phyloP scores from a whole-genome alignment of 805 yeast species.

The Saccharomycopsis fermentans region DNA sequence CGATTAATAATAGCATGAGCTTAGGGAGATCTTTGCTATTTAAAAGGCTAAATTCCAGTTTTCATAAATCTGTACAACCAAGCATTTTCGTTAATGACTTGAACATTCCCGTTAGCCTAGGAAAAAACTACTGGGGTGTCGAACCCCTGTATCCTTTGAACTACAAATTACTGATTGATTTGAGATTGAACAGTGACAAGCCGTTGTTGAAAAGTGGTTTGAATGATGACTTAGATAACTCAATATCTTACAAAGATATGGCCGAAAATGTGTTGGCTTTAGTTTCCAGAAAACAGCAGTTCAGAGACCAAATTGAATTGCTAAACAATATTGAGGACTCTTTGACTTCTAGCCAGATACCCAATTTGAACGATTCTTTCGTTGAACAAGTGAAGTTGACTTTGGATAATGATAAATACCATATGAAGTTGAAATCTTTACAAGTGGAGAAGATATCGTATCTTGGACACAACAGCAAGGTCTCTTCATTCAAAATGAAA shows the following conservation, averaged over 20 bases:
- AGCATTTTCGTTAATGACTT: slow-evolving; percentile 44
- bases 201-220: slow-evolving; percentile 65
- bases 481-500: slow-evolving; percentile 21
- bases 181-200: slow-evolving; percentile 37
- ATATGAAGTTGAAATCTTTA: slow-evolving; percentile 26
- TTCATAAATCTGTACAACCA: not conserved
- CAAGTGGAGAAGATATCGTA: slow-evolving; percentile 3
- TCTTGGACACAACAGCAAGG: not conserved
- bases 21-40: not conserved
- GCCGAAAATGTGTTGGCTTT: slow-evolving; percentile 51
- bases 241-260: slow-evolving; percentile 82
- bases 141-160: slow-evolving; percentile 54
- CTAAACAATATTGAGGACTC: slow-evolving; percentile 39
- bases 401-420: slow-evolving; percentile 22
- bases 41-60: not conserved
- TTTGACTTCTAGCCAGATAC: slow-evolving; percentile 27
- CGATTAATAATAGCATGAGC: not conserved
- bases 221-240: slow-evolving; percentile 70
- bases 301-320: slow-evolving; percentile 26
- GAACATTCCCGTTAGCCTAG: slow-evolving; percentile 51
- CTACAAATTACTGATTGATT: slow-evolving; percentile 41
- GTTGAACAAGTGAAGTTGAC: slow-evolving; percentile 36
- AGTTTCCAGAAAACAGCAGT: slow-evolving; percentile 34
- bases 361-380: slow-evolving; percentile 32
- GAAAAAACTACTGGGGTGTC: slow-evolving; percentile 65